A percentile compares a stretch with the other conserved stretches of the same genome.
These are phyloP conservation scores for Sugiyamaella xylanicola DNA, from an alignment of 1,139 yeast species.

Conservation along the genomic window DNA sequence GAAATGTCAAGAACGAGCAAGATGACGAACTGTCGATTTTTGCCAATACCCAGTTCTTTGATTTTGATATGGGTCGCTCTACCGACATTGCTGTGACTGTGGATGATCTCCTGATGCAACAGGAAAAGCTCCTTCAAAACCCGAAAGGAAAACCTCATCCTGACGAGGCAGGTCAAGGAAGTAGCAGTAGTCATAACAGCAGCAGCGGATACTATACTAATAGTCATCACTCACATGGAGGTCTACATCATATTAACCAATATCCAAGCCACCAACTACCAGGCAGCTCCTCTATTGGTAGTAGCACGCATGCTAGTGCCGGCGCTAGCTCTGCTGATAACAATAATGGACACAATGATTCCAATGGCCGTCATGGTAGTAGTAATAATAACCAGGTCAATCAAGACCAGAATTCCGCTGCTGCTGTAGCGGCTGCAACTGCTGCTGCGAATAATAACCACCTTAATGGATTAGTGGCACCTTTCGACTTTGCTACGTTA, in stretches of 20 bases:
- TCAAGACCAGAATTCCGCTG: neutral
- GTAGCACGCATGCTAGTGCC: neutral
- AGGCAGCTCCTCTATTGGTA: constrained; percentile 11
- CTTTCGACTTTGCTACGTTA: constrained; percentile 27
- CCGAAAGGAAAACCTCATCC: constrained; percentile 28
- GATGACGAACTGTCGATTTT: constrained; percentile 47
- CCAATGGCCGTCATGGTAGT: neutral
- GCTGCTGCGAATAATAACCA: constrained; percentile 10
- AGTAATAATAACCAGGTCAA: neutral
- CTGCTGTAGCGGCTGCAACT: neutral
- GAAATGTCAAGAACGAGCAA: constrained; percentile 8
- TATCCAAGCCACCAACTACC: constrained; percentile 15
- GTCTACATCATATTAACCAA: constrained; percentile 14
- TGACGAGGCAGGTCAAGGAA: constrained; percentile 20
- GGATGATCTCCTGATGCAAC: constrained; percentile 46
- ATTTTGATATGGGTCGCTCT: constrained; percentile 48
- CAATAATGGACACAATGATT: neutral
- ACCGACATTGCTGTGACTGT: constrained; percentile 47
- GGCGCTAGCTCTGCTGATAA: constrained; percentile 5
- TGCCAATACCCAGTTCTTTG: constrained; percentile 48
- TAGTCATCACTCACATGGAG: constrained; percentile 14
- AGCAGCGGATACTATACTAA: neutral
- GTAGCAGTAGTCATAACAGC: constrained; percentile 2
- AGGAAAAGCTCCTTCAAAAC: constrained; percentile 44
- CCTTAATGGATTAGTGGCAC: constrained; percentile 13